These are phyloP conservation scores for Croton setiger DNA, from an alignment of 441 rosid genomes.

Conservation along the genomic window DNA sequence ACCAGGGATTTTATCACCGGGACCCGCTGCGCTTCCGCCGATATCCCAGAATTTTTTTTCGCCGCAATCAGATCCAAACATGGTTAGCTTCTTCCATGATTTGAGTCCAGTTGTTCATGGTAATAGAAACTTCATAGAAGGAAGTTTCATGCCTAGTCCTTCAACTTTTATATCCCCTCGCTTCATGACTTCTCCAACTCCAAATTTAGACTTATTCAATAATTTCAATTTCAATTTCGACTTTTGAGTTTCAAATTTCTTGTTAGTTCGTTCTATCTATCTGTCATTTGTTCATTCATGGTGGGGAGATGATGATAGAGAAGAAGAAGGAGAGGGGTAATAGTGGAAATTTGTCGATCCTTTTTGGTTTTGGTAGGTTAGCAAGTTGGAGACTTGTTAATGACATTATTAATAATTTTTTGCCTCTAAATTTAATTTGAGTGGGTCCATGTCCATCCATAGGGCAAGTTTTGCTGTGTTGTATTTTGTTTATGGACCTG, in stretches of 20 bases:
- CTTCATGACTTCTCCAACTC: slow-evolving; percentile 35
- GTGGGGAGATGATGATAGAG: not conserved
- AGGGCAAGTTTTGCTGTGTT: slow-evolving; percentile 8
- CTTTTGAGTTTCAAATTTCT: slow-evolving; percentile 26
- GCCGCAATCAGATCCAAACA: slow-evolving; percentile 45
- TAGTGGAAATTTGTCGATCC: slow-evolving; percentile 18
- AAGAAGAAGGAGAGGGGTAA: slow-evolving; percentile 2
- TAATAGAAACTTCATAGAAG: slow-evolving; percentile 45
- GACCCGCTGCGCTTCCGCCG: slow-evolving; percentile 56
- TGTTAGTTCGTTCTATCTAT: not conserved
- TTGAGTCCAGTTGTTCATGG: slow-evolving; percentile 56
- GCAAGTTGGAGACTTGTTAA: slow-evolving; percentile 31
- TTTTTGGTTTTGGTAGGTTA: slow-evolving; percentile 25
- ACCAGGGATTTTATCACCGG: slow-evolving; percentile 69
- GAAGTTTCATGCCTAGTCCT: slow-evolving; percentile 58
- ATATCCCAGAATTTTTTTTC: slow-evolving; percentile 67
- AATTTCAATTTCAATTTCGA: slow-evolving; percentile 41
- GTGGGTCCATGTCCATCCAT: slow-evolving; percentile 23
- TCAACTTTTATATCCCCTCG: slow-evolving; percentile 42
- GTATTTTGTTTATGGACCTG: not conserved
- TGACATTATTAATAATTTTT: slow-evolving; percentile 19
- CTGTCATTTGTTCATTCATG: not conserved
- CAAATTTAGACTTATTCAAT: slow-evolving; percentile 61
- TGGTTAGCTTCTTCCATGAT: slow-evolving; percentile 52
- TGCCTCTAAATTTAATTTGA: slow-evolving; percentile 15